These are phyloP conservation scores for Salix arbutifolia DNA, from an alignment of 345 rosid species.

Conservation along the genomic window DNA sequence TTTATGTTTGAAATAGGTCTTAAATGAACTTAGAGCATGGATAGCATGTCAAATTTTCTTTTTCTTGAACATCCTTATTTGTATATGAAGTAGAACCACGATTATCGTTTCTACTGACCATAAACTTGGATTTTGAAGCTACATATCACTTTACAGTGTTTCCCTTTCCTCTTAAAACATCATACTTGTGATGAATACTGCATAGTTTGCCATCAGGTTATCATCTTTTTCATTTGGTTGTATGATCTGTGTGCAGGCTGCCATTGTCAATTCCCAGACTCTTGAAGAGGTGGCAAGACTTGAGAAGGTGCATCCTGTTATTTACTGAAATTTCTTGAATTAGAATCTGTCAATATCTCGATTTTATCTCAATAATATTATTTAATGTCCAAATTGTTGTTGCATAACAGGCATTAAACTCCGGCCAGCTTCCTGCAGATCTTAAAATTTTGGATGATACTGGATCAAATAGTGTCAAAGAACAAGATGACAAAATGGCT, in stretches of 20 bases:
- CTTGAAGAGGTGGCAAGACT: slow-evolving; percentile 99
- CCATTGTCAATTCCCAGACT: slow-evolving; percentile 96
- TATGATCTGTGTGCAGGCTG: slow-evolving; percentile 63
- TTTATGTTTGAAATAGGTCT: not conserved
- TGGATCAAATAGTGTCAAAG: slow-evolving; percentile 24
- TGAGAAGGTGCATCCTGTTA: slow-evolving; percentile 56
- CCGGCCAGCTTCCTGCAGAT: slow-evolving; percentile 93
- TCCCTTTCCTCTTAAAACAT: not conserved
- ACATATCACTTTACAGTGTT: not conserved
- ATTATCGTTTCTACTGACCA: not conserved
- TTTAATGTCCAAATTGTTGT: slow-evolving; percentile 12
- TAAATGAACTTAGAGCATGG: not conserved
- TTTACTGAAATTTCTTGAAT: not conserved
- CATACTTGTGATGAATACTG: not conserved
- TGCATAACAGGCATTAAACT: slow-evolving; percentile 68
- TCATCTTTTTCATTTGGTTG: slow-evolving; percentile 6
- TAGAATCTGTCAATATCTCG: not conserved
- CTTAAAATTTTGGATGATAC: slow-evolving; percentile 46
- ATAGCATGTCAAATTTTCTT: not conserved
- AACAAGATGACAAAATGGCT: slow-evolving; percentile 42
- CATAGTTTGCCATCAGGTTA: not conserved
- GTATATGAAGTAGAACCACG: not conserved
- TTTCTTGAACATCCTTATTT: not conserved
- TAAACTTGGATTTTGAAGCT: not conserved
- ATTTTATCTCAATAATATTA: slow-evolving; percentile 22